Conservation (phyloP, 495 filamentous ascomycete species). For the Haplographium delicatum region DNA sequence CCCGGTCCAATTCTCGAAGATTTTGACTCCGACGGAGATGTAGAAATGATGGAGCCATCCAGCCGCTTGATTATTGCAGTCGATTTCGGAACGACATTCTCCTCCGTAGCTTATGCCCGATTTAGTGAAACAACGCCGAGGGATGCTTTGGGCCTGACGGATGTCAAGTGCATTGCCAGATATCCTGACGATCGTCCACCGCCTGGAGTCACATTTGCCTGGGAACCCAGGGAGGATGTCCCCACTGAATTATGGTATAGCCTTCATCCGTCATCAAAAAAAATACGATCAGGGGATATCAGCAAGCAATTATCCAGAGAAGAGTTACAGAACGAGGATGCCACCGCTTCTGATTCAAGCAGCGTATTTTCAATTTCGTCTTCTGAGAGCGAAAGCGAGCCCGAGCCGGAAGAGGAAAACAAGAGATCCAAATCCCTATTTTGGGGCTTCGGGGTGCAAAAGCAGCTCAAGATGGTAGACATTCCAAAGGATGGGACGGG, state of each 20-base stretch:
- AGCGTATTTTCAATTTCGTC: neutral
- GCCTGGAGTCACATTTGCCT: conserved; percentile 1
- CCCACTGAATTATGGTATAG: conserved; percentile 21
- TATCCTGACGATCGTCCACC: conserved; percentile 15
- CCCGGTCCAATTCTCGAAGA: neutral
- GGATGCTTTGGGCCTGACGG: conserved; percentile 2
- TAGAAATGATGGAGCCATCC: conserved; percentile 16
- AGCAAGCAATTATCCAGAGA: neutral
- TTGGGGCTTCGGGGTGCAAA: conserved; percentile 21
- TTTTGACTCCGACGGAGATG: conserved; percentile 3
- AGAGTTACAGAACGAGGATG: neutral
- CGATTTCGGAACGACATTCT: conserved; percentile 26
- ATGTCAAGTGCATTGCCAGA: conserved; percentile 18
- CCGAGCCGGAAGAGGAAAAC: conserved; percentile 4
- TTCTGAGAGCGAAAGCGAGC: neutral
- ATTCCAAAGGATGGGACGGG: conserved; percentile 10
- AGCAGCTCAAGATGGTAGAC: conserved; percentile 11
- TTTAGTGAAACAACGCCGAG: conserved; percentile 2
- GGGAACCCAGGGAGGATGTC: conserved; percentile 16
- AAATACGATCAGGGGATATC: neutral
- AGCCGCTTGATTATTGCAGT: conserved; percentile 17
- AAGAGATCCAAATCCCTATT: conserved; percentile 7
- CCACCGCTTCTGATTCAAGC: conserved; percentile 1
- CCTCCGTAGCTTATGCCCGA: conserved; percentile 19
- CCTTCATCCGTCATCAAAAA: neutral